A percentile compares a stretch with the other conserved stretches of the same genome.
These are phyloP conservation scores for Cotoneaster glaucophyllus DNA, from an alignment of 306 rosid genomes.

Conservation along the genomic window DNA sequence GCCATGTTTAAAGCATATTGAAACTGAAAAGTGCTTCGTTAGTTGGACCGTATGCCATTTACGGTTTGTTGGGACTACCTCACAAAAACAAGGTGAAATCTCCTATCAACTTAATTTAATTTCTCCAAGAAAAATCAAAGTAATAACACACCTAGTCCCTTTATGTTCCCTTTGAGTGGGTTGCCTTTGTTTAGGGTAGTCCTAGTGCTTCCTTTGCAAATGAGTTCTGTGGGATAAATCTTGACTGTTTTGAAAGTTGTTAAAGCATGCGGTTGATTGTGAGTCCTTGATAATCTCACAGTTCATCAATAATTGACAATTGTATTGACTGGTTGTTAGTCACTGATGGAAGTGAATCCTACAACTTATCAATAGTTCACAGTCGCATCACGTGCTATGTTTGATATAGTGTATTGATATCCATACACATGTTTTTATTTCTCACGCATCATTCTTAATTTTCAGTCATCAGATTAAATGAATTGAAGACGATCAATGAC, in stretches of 20 bases:
- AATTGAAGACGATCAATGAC: too few relatives aligned
- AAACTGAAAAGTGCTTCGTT: not conserved
- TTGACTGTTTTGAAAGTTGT: not conserved
- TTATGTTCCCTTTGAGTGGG: too few relatives aligned
- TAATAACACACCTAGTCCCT: not conserved
- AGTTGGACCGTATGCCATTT: not conserved
- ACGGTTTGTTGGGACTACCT: not conserved
- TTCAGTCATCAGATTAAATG: too few relatives aligned
- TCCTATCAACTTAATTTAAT: not conserved
- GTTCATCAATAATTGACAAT: not conserved
- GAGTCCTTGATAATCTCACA: too few relatives aligned
- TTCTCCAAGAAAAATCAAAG: not conserved
- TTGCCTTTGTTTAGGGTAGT: too few relatives aligned
- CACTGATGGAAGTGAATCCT: not conserved
- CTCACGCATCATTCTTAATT: too few relatives aligned
- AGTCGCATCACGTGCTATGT: not conserved
- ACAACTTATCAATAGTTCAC: too few relatives aligned
- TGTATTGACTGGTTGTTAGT: not conserved
- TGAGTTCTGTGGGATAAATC: not conserved
- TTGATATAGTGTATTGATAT: too few relatives aligned
- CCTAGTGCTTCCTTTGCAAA: not conserved
- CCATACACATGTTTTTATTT: too few relatives aligned
- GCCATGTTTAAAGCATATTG: not conserved
- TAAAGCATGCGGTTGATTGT: not conserved
- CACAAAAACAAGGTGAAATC: not conserved